Evolutionary conservation across 495 filamentous ascomycete species (phyloP), one percentile per base, ranked within the genome.

Genomic region (Penicillium goetzii): DNA sequence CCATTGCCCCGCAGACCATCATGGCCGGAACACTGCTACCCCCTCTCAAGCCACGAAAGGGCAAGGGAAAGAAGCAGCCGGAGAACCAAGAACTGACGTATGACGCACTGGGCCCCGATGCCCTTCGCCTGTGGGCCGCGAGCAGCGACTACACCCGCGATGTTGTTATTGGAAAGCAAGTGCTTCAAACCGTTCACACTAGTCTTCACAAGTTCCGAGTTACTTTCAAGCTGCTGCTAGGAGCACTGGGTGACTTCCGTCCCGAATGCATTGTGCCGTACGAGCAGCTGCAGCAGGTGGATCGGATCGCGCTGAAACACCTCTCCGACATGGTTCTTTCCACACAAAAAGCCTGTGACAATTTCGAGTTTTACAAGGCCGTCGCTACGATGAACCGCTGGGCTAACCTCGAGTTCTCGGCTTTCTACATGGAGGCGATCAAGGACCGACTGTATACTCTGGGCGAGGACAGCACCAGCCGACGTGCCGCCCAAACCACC

Each of bases 401-500:
- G 87, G 78, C 96, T 63, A 87, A 85, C 60, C 84, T 81, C 21
- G 90, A 96, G 64, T 85, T 99, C 26, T 97, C 93, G 0, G 86
- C 94, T 0, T 96, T 97, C 72, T 98, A 98, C 77, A 86, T 98
- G 56, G 95, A 98, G 72, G 85, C 89, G 0, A 79, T 93, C 70
- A 99, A 98, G 74, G 95, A 99, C 71, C 81, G 90, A 30, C 76
- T 97, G 4, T 98, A 98, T 78, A 92, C 92, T 32, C 89, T 89
- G 25, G 84, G 85, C 59, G 84, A 85, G 45, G 80, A 82, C 56
- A 83, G 81, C 55, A 72, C 63, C 4, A 80, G 80, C 64, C 76
- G 87, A 23, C 75, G 78, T 10, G 74, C 80, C 21, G 84, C 84
- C 4, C 89, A 91, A 67, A 87, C 84, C 12, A 90, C 92, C 10